Base-by-base conservation (phyloP, 768 basidiomycete species). In the Suillus discolor region DNA sequence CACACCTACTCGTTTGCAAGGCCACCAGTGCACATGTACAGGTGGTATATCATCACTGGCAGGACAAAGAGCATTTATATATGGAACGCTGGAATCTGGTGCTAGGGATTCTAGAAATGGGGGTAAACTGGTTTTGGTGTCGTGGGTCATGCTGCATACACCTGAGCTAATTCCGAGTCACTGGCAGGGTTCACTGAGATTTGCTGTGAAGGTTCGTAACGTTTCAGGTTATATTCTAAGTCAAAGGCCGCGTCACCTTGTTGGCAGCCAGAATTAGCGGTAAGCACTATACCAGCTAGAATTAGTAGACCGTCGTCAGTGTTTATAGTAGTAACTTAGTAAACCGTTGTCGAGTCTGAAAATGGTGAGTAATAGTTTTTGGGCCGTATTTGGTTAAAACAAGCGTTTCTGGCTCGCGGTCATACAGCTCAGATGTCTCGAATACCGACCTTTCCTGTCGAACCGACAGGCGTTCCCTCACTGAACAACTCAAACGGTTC, bases 11-110 rank as follows among this genome's bases (percentile, higher is more conserved):
- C 25, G 64, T 62, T 34, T 68, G 67, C 76, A 57, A 75, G 79
- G 79, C 85, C 86, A 89, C 87, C 85, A 88, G 23, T 85, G 73
- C 4, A 81, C 78, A 71, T 87, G 84, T 3, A 82, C 80, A 25
- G 74, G 72, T 20, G 79, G 82, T 9, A 85, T 68, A 34, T 31
- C 63, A 6, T 66, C 20, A 13, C 8, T 60, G 45, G 65, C 55
- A 20, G 65, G 57, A 42, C 67, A 67, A 59, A 65, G 44, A 13
- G 71, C 66, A 6, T 45, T 44, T 8, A 45, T 51, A 41, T 65
- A 66, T 28, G 57, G 57, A 28, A 63, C 54, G 28, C 20, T 31
- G 25, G 38, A 28, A 63, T 62, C 57, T 31, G 25, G 59, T 20
- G 41, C 25, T 28, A 60, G n/a, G 28, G 59, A 13, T 16, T 42